Evolutionary conservation across 495 filamentous ascomycete genomes (phyloP).

Genomic region (Neurospora africana): DNA sequence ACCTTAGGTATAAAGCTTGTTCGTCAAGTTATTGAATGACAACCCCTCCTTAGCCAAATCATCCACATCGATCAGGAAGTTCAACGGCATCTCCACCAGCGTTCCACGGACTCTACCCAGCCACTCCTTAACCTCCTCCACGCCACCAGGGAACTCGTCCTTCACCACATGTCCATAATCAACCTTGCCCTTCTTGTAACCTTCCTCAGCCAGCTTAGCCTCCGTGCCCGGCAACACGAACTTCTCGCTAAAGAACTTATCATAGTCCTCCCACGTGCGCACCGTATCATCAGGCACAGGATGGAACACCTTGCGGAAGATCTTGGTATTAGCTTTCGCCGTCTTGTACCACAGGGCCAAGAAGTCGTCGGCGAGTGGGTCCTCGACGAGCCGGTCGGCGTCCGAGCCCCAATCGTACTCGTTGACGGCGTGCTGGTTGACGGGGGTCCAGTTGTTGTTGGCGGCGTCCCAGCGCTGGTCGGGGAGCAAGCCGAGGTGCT

Average conservation of each 20-base stretch:
- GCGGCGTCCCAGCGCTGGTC: constrained; percentile 53
- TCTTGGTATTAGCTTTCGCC: constrained; percentile 71
- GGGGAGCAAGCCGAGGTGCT: constrained; percentile 78
- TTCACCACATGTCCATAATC: constrained; percentile 80
- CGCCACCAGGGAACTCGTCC: constrained; percentile 61
- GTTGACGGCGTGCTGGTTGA: constrained; percentile 52
- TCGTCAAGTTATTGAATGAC: constrained; percentile 67
- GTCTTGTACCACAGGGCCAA: constrained; percentile 60
- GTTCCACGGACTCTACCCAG: constrained; percentile 66
- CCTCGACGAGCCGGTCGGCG: constrained; percentile 63
- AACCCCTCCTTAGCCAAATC: constrained; percentile 83
- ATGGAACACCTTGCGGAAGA: constrained; percentile 80
- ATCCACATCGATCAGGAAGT: constrained; percentile 72
- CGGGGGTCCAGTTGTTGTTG: constrained; percentile 64
- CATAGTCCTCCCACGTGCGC: constrained; percentile 75
- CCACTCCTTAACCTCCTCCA: constrained; percentile 70
- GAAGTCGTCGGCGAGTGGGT: constrained; percentile 62
- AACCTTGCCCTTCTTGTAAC: constrained; percentile 32
- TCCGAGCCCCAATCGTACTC: constrained; percentile 70
- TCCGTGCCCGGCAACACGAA: constrained; percentile 49
- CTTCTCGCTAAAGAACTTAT: constrained; percentile 61
- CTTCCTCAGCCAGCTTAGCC: constrained; percentile 14
- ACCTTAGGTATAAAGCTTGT: constrained; percentile 70
- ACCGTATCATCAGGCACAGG: constrained; percentile 73
- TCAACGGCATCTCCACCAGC: constrained; percentile 84